Evolutionary conservation across 257 asterid genomes (phyloP), one percentile per base, ranked within the genome.

Genomic region (Salvia splendens): DNA sequence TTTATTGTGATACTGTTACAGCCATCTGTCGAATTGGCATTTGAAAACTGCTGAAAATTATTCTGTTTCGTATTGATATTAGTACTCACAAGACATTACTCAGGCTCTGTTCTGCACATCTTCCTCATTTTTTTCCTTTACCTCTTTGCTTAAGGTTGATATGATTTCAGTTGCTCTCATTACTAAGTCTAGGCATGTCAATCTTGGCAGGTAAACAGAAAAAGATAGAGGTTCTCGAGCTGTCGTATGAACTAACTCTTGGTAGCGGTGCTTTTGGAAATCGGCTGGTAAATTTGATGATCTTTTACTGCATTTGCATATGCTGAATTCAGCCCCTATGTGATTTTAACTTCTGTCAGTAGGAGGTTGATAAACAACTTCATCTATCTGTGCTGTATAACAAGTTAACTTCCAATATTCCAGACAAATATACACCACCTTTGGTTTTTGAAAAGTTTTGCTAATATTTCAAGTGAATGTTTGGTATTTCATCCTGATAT

Each of bases 191-290:
- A 80, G 98, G 98, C 28, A 78, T 72, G 73, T 76, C 76, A 51
- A 89, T 88, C 79, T 78, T 92, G 76, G 76, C 82, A 20, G 73
- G 75, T 55, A 84, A 92, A 70, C 92, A 89, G 80, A 87, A 79
- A 70, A 65, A 45, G 33, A 87, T 92, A 60, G 83, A 78, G 69
- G 83, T 67, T 77, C 88, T 92, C 20, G 82, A 83, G 76, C 84
- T 76, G 58, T 87, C 97, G 8, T 89, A 83, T 55, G 83, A 83
- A 79, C 82, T 92, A 69, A 82, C 82, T 67, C 92, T 89, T 75
- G 96, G 95, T 38, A 83, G 79, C 59, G 97, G 95, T 67, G 75
- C 75, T 52, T 87, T 79, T 62, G 98, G 97, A 36, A 77, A 55
- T 77, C 89, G 96, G 83, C 77, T 92, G 96, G 97, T 86, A 85